Base-by-base conservation (phyloP, 768 basidiomycete genomes). In the Lactifluus subvellereus region DNA sequence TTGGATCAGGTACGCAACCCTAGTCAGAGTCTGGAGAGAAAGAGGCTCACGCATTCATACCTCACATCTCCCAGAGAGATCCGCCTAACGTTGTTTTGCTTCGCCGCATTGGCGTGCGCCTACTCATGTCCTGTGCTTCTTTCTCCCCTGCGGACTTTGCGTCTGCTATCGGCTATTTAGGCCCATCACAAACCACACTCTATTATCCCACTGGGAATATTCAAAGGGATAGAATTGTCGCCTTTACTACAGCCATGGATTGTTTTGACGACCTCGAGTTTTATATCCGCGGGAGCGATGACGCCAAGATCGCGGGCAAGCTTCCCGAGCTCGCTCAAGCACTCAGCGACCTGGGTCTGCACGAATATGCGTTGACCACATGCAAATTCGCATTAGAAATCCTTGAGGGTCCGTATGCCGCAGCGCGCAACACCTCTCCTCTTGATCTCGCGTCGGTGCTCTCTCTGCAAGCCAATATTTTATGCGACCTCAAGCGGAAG, bases 191-290 rank as follows among this genome's bases (percentile, higher is more conserved):
- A 18, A 45, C 42, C 13, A 48, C 47, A 10, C 47, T 42, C 6
- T 64, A 60, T 33, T 64, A 60, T 38, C 62, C 62, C 5, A 60
- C 58, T 1, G 62, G 62, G 1, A 59, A 64, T 43, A 20, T 51
- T 27, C 38, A 45, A 13, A 14, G 18, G 4, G 62, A 64, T 51
- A 50, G 62, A 37, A 14, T 2, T 10, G 1, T 51, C 18, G 62
- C 62, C 1, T 55, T 55, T n/a, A 55, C 48, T 0, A 37, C 2
- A 6, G 62, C 62, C 33, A 54, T 64, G 22, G 48, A 60, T 37
- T 60, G 40, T 27, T 37, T 60, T 2, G 58, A 64, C 13, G 54
- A 59, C 3, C 6, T 64, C 8, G 38, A 45, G 13, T 30, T 1
- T n/a, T 14, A 49, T 30, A 48, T 54, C 35, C 27, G 16, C 1